phyloP scores from a whole-genome alignment of 208 protist species.

The Wallacemonas sp. region DNA sequence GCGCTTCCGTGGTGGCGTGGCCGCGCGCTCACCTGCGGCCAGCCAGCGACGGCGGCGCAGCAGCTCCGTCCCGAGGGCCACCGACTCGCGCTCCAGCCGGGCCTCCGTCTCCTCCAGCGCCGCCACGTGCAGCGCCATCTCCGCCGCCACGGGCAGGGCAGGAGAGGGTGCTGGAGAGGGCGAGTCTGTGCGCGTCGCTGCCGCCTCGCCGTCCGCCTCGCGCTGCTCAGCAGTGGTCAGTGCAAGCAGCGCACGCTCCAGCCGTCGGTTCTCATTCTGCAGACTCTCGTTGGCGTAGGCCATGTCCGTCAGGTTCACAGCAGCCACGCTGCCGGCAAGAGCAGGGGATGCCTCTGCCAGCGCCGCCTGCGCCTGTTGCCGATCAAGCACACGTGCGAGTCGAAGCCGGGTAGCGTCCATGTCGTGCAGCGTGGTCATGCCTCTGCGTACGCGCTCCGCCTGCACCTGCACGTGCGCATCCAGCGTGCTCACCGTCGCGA shows the following conservation, averaged over 20 bases:
- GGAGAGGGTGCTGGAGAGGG: neutral
- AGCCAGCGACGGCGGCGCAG: slow-evolving; percentile 26
- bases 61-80: slow-evolving; percentile 23
- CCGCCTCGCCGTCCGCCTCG: neutral
- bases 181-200: neutral
- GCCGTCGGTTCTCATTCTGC: neutral
- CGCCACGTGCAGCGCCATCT: slow-evolving; percentile 21
- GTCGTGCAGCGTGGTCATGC: neutral
- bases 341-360: neutral
- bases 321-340: neutral
- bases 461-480: slow-evolving; percentile 1
- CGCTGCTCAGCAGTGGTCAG: neutral
- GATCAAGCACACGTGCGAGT: slow-evolving; percentile 24
- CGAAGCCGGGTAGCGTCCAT: slow-evolving; percentile 7
- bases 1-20: neutral
- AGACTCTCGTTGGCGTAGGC: slow-evolving; percentile 7
- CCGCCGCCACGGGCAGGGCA: neutral
- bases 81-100: slow-evolving; percentile 19
- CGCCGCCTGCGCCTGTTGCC: neutral
- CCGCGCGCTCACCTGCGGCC: neutral
- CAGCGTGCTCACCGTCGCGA: neutral
- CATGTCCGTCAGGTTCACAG: slow-evolving; percentile 3
- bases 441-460: neutral
- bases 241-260: slow-evolving; percentile 9
- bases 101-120: slow-evolving; percentile 26